Conservation (phyloP, 73 alveolate species). For the Blepharisma japonicum region DNA sequence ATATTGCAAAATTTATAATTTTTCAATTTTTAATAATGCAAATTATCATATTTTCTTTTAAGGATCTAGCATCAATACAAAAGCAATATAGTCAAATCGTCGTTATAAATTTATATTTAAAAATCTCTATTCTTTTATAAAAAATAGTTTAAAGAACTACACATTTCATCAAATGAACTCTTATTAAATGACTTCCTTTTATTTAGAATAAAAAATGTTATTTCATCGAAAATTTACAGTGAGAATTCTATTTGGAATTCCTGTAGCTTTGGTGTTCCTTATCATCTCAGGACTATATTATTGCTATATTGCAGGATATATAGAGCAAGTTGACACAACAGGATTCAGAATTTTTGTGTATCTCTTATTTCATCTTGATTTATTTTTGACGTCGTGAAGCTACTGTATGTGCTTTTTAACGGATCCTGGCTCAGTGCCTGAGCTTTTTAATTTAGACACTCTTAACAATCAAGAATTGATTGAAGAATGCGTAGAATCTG, state of each 20-base stretch:
- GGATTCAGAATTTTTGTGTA: neutral
- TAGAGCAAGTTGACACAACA: neutral
- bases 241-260: neutral
- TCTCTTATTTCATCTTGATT: neutral
- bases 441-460: neutral
- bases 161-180: too few species aligned
- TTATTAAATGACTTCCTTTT: too few species aligned
- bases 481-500: neutral
- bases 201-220: neutral
- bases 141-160: too few species aligned
- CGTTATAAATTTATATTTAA: too few species aligned
- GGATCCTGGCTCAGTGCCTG: slow-evolving; percentile 3
- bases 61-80: too few species aligned
- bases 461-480: neutral
- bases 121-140: too few species aligned
- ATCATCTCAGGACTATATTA: neutral
- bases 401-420: neutral
- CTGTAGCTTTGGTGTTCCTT: neutral
- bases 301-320: neutral
- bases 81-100: too few species aligned
- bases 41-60: too few species aligned
- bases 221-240: neutral
- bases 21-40: too few species aligned
- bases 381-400: neutral
- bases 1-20: too few species aligned